These are phyloP conservation scores for Dovyalis caffra DNA, from an alignment of 345 rosid species.

Conservation along the genomic window DNA sequence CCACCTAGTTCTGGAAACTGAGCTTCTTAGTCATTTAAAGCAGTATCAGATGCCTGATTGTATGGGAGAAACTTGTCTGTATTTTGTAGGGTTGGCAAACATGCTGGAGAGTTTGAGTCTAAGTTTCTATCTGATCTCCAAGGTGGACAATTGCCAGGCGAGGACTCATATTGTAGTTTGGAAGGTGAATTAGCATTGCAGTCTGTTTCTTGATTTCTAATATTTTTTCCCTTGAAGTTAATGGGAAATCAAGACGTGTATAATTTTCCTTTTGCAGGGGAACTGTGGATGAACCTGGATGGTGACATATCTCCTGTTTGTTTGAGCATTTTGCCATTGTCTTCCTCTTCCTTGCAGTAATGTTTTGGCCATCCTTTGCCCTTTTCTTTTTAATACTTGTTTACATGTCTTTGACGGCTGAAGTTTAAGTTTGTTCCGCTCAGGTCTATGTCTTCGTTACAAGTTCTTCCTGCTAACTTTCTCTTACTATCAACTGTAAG, in stretches of 20 bases:
- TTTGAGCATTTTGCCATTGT: constrained; percentile 66
- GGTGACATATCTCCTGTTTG: constrained; percentile 83
- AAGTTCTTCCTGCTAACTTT: constrained; percentile 74
- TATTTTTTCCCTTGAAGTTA: constrained; percentile 15
- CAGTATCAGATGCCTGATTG: neutral
- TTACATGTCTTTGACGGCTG: constrained; percentile 10
- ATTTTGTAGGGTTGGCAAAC: constrained; percentile 63
- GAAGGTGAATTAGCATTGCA: constrained; percentile 48
- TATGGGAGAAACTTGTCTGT: constrained; percentile 12
- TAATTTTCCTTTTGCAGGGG: constrained; percentile 46
- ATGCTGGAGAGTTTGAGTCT: constrained; percentile 78
- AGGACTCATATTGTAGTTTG: constrained; percentile 46
- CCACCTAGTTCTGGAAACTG: constrained; percentile 12
- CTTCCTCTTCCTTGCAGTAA: constrained; percentile 63
- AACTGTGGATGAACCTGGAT: constrained; percentile 92
- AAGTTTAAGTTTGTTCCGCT: constrained; percentile 28
- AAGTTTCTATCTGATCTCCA: constrained; percentile 68
- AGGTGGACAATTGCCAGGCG: constrained; percentile 46
- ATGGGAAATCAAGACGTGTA: constrained; percentile 1
- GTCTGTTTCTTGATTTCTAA: neutral
- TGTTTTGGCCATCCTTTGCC: constrained; percentile 19
- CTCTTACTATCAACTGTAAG: constrained; percentile 75
- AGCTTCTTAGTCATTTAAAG: constrained; percentile 19
- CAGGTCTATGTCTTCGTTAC: constrained; percentile 57
- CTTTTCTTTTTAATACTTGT: constrained; percentile 15